phyloP scores from a whole-genome alignment of 1,284 basidiomycete species.

The Cystobasidiaceae sp. region DNA sequence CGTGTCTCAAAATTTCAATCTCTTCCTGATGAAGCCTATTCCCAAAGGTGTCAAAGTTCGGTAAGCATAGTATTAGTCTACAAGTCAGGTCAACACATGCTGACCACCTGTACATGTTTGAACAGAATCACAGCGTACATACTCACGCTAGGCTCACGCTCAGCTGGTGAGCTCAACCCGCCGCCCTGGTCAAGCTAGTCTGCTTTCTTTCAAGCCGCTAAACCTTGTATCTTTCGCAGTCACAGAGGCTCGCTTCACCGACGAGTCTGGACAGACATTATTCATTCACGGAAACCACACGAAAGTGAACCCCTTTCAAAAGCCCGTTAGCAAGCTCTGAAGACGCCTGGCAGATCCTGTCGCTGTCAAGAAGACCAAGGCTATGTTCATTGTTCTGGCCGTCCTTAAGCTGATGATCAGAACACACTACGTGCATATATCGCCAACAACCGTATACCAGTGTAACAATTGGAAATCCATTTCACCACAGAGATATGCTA shows the following conservation, averaged over 20 bases:
- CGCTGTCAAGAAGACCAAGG: too few relatives aligned
- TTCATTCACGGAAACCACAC: constrained; percentile 17
- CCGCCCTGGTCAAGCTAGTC: not conserved
- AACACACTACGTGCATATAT: too few relatives aligned
- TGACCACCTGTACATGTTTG: not conserved
- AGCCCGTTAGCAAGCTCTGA: too few relatives aligned
- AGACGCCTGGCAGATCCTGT: too few relatives aligned
- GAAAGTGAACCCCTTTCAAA: constrained; percentile 20
- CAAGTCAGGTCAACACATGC: not conserved
- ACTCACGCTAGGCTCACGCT: not conserved
- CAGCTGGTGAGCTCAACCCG: not conserved
- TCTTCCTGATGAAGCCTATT: not conserved
- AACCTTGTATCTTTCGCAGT: not conserved
- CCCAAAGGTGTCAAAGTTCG: not conserved
- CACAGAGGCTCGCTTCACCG: constrained; percentile 20
- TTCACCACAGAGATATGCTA: too few relatives aligned
- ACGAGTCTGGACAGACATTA: not conserved
- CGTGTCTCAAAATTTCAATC: constrained; percentile 10
- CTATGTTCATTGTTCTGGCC: too few relatives aligned
- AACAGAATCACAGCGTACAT: not conserved
- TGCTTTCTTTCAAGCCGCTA: not conserved
- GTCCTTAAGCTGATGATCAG: too few relatives aligned
- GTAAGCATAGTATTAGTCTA: not conserved
- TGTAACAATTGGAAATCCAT: too few relatives aligned
- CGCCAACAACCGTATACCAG: too few relatives aligned